Base-by-base conservation (phyloP, 768 basidiomycete species). In the Termitomyces bulborhizus region DNA sequence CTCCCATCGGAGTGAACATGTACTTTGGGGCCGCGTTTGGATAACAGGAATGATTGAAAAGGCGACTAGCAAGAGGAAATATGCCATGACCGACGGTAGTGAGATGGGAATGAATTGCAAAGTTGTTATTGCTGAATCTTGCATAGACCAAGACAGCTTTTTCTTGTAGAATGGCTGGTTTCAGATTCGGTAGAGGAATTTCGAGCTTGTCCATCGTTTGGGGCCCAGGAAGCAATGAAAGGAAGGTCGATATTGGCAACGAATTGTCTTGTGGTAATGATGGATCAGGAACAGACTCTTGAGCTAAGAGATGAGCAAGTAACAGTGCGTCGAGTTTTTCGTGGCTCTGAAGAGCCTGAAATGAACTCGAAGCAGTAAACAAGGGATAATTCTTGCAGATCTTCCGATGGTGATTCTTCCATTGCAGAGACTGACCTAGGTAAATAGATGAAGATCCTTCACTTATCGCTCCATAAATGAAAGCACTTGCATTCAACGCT, bases 81-180 rank as follows among this genome's bases (percentile, higher is more conserved):
- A 90, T 73, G 0, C 88, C 90, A 69, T 90, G 85, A 0, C 81
- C 90, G 62, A 85, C 72, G 1, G 85, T 78, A 15, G 71, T 80
- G 40, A 91, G 71, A 71, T 90, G 86, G 2, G 84, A 86, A 62
- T 90, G 86, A 24, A 92, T 71, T 9, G 83, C 76, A 66, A 90
- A 92, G 62, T 93, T 90, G 68, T 92, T 93, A 71, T 90, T 92
- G 41, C 81, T 81, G 60, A 88, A 91, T 44, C 87, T 81, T 5
- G 73, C 62, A 63, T 81, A 84, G 1, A 88, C 52, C 3, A 63
- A 49, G 31, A 69, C 53, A 1, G 73, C 63, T 4, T 64, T 62
- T 6, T 63, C 63, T 12, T 65, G 53, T 6, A 73, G 65, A 34
- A 63, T 34, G 18, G 68, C 63, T 40, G 57, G 62, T 24, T 67